phyloP scores from a whole-genome alignment of 2,329 filamentous ascomycete genomes.

The Arthrobotrys pseudoclavata region DNA sequence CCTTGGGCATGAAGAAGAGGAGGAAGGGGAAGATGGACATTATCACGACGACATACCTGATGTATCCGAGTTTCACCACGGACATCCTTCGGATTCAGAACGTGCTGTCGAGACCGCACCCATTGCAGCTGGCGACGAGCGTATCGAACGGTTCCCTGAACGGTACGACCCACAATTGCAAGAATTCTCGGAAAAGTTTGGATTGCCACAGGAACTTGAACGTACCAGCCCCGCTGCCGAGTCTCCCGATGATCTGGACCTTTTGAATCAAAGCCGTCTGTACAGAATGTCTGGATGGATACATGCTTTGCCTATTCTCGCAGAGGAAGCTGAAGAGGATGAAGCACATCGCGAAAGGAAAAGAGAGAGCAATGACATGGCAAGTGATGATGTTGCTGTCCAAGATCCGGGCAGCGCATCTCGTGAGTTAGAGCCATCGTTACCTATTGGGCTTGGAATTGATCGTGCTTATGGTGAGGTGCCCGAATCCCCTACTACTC shows the following conservation, averaged over 20 bases:
- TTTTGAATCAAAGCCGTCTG: constrained; percentile 24
- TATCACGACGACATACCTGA: constrained; percentile 1
- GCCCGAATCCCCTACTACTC: constrained; percentile 19
- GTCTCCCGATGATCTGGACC: constrained; percentile 28
- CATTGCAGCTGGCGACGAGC: background rate
- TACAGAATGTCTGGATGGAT: constrained; percentile 52
- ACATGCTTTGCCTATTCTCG: constrained; percentile 48
- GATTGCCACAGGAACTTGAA: constrained; percentile 17
- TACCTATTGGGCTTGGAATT: constrained; percentile 35
- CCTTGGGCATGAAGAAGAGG: constrained; percentile 37
- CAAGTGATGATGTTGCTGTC: background rate
- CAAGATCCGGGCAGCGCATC: background rate
- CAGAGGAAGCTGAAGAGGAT: constrained; percentile 43
- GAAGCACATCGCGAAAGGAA: constrained; percentile 16
- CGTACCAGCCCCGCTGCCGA: background rate
- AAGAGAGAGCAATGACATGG: background rate
- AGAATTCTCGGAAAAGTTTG: constrained; percentile 46
- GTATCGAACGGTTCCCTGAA: constrained; percentile 46
- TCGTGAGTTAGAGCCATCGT: background rate
- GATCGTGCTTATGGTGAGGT: constrained; percentile 31
- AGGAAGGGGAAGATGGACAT: constrained; percentile 8
- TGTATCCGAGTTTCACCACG: background rate
- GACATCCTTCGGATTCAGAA: constrained; percentile 12
- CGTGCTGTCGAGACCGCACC: constrained; percentile 5
- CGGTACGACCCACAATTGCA: constrained; percentile 29